Percentiles rank a stretch among this genome's conserved stretches.
Conservation (phyloP, 257 asterid species). For the Echites panduratus region DNA sequence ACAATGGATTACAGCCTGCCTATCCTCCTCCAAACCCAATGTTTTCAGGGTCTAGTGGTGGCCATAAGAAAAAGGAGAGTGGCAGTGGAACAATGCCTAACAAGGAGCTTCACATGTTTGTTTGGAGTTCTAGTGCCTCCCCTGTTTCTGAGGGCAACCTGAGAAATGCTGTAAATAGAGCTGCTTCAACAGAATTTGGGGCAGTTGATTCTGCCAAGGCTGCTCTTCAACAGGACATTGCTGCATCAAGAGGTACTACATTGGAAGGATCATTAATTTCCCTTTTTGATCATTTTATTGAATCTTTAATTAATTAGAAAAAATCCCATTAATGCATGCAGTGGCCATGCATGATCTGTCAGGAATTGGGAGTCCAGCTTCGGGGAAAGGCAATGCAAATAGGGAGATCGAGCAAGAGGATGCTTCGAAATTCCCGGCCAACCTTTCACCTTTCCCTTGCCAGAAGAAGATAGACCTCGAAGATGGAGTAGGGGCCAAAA, state of each 20-base stretch:
- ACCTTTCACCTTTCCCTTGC: constrained; percentile 51
- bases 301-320: too few species aligned
- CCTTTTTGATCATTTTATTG: not conserved
- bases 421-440: constrained; percentile 33
- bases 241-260: constrained; percentile 47
- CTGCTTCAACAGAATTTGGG: constrained; percentile 42
- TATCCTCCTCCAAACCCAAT: constrained; percentile 83
- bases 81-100: constrained; percentile 26
- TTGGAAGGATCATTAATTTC: not conserved
- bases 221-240: constrained; percentile 42
- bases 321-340: too few species aligned
- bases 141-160: constrained; percentile 75
- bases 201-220: constrained; percentile 45
- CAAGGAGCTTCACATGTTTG: constrained; percentile 87
- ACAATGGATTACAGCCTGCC: constrained; percentile 22
- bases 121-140: constrained; percentile 93
- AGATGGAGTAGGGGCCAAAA: constrained; percentile 40
- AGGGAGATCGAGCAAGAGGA: constrained; percentile 65
- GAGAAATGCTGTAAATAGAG: constrained; percentile 44
- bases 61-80: constrained; percentile 49
- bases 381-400: constrained; percentile 38
- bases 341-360: not conserved
- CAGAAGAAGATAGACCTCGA: constrained; percentile 51
- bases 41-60: constrained; percentile 39
- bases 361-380: constrained; percentile 48